Evolutionary conservation across 108 stramenopile genomes (phyloP).

Genomic region (Stephanodiscus minutulus): DNA sequence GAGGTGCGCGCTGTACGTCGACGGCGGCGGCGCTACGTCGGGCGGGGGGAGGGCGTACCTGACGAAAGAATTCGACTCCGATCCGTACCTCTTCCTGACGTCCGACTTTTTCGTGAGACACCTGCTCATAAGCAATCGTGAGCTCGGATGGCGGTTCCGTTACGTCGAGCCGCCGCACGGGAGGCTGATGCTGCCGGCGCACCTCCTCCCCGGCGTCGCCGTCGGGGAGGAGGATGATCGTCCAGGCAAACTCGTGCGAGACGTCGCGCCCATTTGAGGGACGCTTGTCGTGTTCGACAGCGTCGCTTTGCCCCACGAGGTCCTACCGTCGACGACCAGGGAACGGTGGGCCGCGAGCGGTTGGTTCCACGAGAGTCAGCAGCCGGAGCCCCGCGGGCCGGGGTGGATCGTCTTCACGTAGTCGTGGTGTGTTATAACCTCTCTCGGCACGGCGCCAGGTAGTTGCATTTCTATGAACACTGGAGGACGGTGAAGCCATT

Average conservation of each 20-base stretch:
- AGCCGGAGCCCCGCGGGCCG: background rate
- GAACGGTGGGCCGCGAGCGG: conserved; percentile 62
- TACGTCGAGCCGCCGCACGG: conserved; percentile 56
- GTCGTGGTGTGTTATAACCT: too few relatives aligned
- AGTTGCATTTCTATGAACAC: too few relatives aligned
- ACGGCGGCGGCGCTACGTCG: conserved; percentile 12
- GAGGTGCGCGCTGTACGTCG: conserved; percentile 57
- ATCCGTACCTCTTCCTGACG: conserved; percentile 60
- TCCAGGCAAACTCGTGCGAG: conserved; percentile 23
- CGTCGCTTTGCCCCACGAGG: conserved; percentile 70
- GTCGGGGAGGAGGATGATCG: conserved; percentile 18
- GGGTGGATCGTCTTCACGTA: too few relatives aligned
- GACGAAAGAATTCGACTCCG: conserved; percentile 49
- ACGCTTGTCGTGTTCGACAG: conserved; percentile 64
- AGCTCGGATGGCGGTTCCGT: conserved; percentile 39
- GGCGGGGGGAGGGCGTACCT: conserved; percentile 35
- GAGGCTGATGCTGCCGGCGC: conserved; percentile 25
- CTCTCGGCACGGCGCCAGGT: too few relatives aligned
- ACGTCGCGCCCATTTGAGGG: conserved; percentile 51
- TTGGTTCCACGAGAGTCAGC: conserved; percentile 71
- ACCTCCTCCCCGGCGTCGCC: background rate
- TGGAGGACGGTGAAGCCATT: too few relatives aligned
- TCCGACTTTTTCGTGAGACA: conserved; percentile 30
- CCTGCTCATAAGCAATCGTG: conserved; percentile 22
- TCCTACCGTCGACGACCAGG: conserved; percentile 47